These are phyloP conservation scores for Picea glauca DNA, from an alignment of 75 land plant species.

Conservation along the genomic window DNA sequence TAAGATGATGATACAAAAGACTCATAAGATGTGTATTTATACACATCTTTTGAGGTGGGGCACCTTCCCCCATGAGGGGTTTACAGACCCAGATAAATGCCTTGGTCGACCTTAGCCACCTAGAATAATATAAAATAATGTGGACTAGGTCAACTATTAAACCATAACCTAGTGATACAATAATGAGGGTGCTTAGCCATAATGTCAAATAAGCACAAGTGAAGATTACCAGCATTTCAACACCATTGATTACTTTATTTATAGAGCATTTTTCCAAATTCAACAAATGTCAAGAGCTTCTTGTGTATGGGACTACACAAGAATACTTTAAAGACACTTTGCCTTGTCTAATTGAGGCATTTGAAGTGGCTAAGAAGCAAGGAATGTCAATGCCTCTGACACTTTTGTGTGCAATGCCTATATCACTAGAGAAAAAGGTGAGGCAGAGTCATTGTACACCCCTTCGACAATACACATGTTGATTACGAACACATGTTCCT, in stretches of 20 bases:
- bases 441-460: slow-evolving; percentile 53
- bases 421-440: slow-evolving; percentile 54
- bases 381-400: slow-evolving; percentile 66
- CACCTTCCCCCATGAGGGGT: too few species aligned
- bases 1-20: too few species aligned
- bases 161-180: too few species aligned
- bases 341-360: slow-evolving; percentile 41
- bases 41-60: too few species aligned
- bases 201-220: too few species aligned
- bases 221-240: too few species aligned
- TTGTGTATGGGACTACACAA: slow-evolving; percentile 79
- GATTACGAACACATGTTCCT: slow-evolving; percentile 68
- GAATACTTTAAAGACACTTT: slow-evolving; percentile 78
- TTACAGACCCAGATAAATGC: too few species aligned
- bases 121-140: too few species aligned
- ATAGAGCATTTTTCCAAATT: slow-evolving; percentile 38
- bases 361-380: slow-evolving; percentile 45
- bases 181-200: too few species aligned
- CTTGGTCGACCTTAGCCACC: too few species aligned
- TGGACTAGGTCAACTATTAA: too few species aligned
- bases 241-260: slow-evolving; percentile 74
- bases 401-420: slow-evolving; percentile 82
- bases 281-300: slow-evolving; percentile 31
- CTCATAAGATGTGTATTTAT: too few species aligned
- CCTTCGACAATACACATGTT: slow-evolving; percentile 69